A percentile compares a stretch with the other conserved stretches of the same genome.
Conservation (phyloP, 164 flowering plant species). For the Vitis rupestris region DNA sequence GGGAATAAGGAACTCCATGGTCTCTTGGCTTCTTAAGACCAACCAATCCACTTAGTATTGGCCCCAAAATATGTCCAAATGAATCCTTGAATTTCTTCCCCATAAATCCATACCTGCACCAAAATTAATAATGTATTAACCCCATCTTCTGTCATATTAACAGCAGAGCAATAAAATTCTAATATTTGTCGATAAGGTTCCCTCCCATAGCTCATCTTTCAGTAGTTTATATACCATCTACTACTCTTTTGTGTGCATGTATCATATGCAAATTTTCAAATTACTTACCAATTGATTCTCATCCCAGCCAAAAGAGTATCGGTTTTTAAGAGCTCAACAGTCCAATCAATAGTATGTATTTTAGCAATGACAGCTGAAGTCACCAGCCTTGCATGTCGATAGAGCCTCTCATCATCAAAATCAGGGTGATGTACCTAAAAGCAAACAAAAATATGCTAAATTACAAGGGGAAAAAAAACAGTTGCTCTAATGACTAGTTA, state of each 20-base stretch:
- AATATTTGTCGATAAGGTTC: background rate
- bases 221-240: too few relatives aligned
- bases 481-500: too few relatives aligned
- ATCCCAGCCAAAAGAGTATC: slow-evolving; percentile 44
- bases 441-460: background rate
- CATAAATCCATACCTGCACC: slow-evolving; percentile 50
- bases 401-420: slow-evolving; percentile 43
- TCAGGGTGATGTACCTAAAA: slow-evolving; percentile 34
- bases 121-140: background rate
- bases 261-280: background rate
- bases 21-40: slow-evolving; percentile 40
- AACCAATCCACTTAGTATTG: slow-evolving; percentile 41
- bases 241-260: too few relatives aligned
- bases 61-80: slow-evolving; percentile 34
- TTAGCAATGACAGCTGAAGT: slow-evolving; percentile 60
- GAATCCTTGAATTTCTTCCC: slow-evolving; percentile 50
- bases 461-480: too few relatives aligned
- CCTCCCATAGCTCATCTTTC: background rate
- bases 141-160: background rate
- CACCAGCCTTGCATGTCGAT: slow-evolving; percentile 45
- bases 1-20: slow-evolving; percentile 65
- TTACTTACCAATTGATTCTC: slow-evolving; percentile 45
- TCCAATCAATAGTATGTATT: slow-evolving; percentile 61
- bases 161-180: background rate
- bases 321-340: slow-evolving; percentile 43